Evolutionary conservation across 345 rosid genomes (phyloP).

Genomic region (Mercurialis annua): DNA sequence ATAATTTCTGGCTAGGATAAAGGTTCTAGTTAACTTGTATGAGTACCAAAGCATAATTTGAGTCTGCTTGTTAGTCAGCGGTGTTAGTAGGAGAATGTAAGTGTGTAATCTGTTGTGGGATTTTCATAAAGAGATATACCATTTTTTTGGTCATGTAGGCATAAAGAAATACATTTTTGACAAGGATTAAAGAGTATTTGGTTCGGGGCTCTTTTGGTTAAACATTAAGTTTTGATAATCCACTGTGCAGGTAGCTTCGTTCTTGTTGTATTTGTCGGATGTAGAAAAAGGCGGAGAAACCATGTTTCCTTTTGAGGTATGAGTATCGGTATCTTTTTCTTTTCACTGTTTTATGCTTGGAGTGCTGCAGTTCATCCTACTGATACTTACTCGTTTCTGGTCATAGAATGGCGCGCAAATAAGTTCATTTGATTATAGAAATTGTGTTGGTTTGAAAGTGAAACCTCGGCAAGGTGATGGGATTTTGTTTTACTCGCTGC

Average conservation of each 20-base stretch:
- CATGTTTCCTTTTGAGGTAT: constrained; percentile 78
- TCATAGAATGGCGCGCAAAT: constrained; percentile 45
- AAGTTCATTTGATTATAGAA: constrained; percentile 46
- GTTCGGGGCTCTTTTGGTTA: not conserved
- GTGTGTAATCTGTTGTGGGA: not conserved
- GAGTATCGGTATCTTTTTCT: constrained; percentile 9
- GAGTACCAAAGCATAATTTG: not conserved
- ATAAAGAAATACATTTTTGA: not conserved
- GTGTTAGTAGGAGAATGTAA: not conserved
- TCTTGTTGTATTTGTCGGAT: constrained; percentile 59
- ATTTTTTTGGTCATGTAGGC: not conserved
- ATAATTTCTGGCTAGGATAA: too few species aligned
- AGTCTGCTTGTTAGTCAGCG: not conserved
- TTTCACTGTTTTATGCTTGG: not conserved
- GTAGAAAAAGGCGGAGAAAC: constrained; percentile 86
- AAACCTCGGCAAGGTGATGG: constrained; percentile 78
- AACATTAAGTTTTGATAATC: constrained; percentile 1
- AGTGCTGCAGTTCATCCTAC: not conserved
- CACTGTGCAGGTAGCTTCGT: constrained; percentile 51
- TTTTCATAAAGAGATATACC: not conserved
- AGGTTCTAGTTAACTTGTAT: not conserved
- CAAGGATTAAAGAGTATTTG: not conserved
- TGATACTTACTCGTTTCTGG: not conserved
- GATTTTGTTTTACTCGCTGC: constrained; percentile 57
- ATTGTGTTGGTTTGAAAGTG: constrained; percentile 68